These are phyloP conservation scores for Agarophyton chilense DNA, from an alignment of 23 red algal genomes.

Conservation along the genomic window DNA sequence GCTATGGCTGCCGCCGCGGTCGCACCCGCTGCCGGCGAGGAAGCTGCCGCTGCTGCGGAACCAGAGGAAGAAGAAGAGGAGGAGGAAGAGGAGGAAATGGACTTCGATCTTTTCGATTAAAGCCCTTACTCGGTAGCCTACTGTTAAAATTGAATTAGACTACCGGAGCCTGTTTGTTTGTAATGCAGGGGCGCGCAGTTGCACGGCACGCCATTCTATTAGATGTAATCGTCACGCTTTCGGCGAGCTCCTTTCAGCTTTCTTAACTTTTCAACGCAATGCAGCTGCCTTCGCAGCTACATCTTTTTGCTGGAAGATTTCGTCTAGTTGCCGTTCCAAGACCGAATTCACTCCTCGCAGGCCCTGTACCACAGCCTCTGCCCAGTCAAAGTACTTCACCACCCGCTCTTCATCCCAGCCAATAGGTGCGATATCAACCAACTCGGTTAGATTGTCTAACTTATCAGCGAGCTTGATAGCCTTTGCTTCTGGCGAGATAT, in stretches of 20 bases:
- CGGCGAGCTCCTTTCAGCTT: too few species aligned
- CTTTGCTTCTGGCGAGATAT: conserved; percentile 44
- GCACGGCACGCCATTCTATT: too few species aligned
- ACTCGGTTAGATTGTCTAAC: conserved; percentile 75
- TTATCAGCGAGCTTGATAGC: conserved; percentile 80
- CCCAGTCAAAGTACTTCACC: conserved; percentile 80
- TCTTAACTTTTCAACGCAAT: background rate
- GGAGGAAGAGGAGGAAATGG: conserved; percentile 88
- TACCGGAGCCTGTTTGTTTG: too few species aligned
- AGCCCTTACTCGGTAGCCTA: background rate
- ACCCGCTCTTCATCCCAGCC: conserved; percentile 71
- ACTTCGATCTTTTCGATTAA: conserved; percentile 81
- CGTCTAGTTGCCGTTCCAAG: conserved; percentile 37
- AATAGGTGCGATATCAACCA: conserved; percentile 40
- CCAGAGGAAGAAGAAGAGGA: conserved; percentile 63
- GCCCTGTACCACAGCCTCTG: conserved; percentile 47
- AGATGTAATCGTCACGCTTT: too few species aligned
- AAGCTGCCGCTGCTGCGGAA: conserved; percentile 33
- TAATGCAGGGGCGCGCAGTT: too few species aligned
- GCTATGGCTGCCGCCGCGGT: conserved; percentile 81
- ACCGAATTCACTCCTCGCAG: conserved; percentile 34
- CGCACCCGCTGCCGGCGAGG: conserved; percentile 48
- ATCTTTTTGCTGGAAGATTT: conserved; percentile 17
- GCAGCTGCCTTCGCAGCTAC: background rate
- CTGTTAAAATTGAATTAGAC: background rate